Evolutionary conservation across 192 early-diverging fungal species (phyloP).

Genomic region (Umbelopsis isabellina): DNA sequence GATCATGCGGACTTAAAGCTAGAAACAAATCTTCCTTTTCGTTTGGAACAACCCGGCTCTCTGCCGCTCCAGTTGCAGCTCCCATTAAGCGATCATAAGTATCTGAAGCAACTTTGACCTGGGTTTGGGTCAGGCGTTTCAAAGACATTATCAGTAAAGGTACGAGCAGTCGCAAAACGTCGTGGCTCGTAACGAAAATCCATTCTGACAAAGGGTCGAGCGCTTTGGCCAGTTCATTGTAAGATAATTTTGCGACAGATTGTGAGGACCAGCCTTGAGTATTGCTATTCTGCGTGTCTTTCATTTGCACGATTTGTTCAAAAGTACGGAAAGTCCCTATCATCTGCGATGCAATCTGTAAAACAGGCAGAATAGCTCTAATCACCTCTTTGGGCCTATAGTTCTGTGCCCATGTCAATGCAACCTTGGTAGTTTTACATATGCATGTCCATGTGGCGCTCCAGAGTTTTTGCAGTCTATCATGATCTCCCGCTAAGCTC

Average conservation of each 20-base stretch:
- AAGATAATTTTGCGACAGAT: background rate
- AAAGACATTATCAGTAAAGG: conserved; percentile 27
- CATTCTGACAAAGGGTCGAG: conserved; percentile 36
- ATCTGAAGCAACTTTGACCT: conserved; percentile 30
- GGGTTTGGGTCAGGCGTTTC: conserved; percentile 6
- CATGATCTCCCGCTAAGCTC: conserved; percentile 14
- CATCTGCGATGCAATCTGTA: conserved; percentile 29
- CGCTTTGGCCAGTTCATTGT: background rate
- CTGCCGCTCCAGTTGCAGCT: conserved; percentile 31
- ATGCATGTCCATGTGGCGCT: conserved; percentile 22
- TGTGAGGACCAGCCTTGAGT: conserved; percentile 15
- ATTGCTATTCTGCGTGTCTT: background rate
- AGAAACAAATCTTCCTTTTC: conserved; percentile 35
- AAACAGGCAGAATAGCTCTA: conserved; percentile 22
- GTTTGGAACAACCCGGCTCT: conserved; percentile 14
- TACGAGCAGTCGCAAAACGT: conserved; percentile 27
- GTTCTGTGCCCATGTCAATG: conserved; percentile 28
- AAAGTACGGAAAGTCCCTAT: conserved; percentile 19
- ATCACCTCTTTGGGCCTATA: conserved; percentile 28
- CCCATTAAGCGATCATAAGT: conserved; percentile 37
- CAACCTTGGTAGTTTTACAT: conserved; percentile 15
- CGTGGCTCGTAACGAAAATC: conserved; percentile 34
- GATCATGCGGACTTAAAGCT: conserved; percentile 37
- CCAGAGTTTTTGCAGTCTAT: conserved; percentile 26
- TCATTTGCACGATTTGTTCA: conserved; percentile 22